A percentile compares a stretch with the other conserved stretches of the same genome.
These are phyloP conservation scores for Trypanosoma avium DNA, from an alignment of 208 protist genomes.

Conservation along the genomic window DNA sequence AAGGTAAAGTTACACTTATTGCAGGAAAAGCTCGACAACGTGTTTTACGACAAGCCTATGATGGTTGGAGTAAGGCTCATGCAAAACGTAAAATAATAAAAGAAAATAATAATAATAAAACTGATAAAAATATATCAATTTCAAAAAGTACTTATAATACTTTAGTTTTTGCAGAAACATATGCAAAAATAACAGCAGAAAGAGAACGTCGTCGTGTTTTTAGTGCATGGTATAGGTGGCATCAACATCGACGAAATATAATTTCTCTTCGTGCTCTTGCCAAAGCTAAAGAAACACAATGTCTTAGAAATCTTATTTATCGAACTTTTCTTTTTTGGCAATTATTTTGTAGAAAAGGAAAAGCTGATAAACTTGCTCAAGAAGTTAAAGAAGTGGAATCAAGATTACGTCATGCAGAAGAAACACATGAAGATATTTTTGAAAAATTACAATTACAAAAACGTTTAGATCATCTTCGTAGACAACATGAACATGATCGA, in stretches of 20 bases:
- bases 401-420: conserved; percentile 49
- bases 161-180: conserved; percentile 17
- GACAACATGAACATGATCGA: conserved; percentile 49
- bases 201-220: conserved; percentile 28
- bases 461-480: conserved; percentile 54
- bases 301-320: conserved; percentile 32
- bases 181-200: conserved; percentile 22
- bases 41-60: conserved; percentile 16
- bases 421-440: conserved; percentile 70
- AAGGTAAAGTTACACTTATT: conserved; percentile 13
- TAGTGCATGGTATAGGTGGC: conserved; percentile 50
- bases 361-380: conserved; percentile 20
- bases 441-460: conserved; percentile 85
- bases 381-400: conserved; percentile 43
- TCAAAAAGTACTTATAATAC: not conserved
- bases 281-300: conserved; percentile 38
- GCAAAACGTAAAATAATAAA: not conserved
- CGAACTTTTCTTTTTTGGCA: conserved; percentile 50
- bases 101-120: not conserved
- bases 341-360: conserved; percentile 35
- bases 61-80: conserved; percentile 11
- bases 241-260: conserved; percentile 24
- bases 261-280: conserved; percentile 43
- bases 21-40: conserved; percentile 13
- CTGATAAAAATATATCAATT: not conserved